Evolutionary conservation across 2,329 filamentous ascomycete genomes (phyloP).

Genomic region (Lojkania enalia): DNA sequence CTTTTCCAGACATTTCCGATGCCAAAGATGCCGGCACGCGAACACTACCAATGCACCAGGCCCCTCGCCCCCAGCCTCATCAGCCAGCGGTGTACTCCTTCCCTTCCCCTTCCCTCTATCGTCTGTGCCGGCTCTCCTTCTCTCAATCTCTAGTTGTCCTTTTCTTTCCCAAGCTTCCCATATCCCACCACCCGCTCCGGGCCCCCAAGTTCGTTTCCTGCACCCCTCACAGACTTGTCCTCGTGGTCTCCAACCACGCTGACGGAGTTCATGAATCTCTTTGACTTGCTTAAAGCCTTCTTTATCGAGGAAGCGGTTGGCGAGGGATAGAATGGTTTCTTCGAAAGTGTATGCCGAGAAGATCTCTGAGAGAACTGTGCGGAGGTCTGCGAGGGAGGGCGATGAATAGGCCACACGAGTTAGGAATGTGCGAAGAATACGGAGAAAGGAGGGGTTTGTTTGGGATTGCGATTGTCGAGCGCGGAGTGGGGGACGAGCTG

Average conservation of each 20-base stretch:
- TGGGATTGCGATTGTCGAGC: slow-evolving; percentile 33
- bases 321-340: slow-evolving; percentile 81
- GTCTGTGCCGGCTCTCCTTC: slow-evolving; percentile 43
- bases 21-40: slow-evolving; percentile 48
- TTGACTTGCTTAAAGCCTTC: slow-evolving; percentile 85
- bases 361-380: slow-evolving; percentile 81
- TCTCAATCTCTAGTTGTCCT: slow-evolving; percentile 46
- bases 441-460: slow-evolving; percentile 77
- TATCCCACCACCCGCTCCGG: slow-evolving; percentile 74
- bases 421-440: slow-evolving; percentile 86
- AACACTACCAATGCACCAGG: slow-evolving; percentile 38
- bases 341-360: slow-evolving; percentile 97
- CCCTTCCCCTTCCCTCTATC: slow-evolving; percentile 53
- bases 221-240: slow-evolving; percentile 89
- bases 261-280: slow-evolving; percentile 72
- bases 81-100: slow-evolving; percentile 43
- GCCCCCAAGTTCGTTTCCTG: slow-evolving; percentile 81
- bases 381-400: slow-evolving; percentile 83
- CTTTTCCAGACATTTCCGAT: slow-evolving; percentile 40
- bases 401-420: slow-evolving; percentile 78
- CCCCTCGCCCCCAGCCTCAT: slow-evolving; percentile 47
- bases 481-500: slow-evolving; percentile 27
- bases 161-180: slow-evolving; percentile 80
- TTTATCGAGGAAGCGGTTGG: slow-evolving; percentile 83
- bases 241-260: slow-evolving; percentile 85